phyloP scores from a whole-genome alignment of 108 stramenopile genomes.

The Fistulifera solaris region DNA sequence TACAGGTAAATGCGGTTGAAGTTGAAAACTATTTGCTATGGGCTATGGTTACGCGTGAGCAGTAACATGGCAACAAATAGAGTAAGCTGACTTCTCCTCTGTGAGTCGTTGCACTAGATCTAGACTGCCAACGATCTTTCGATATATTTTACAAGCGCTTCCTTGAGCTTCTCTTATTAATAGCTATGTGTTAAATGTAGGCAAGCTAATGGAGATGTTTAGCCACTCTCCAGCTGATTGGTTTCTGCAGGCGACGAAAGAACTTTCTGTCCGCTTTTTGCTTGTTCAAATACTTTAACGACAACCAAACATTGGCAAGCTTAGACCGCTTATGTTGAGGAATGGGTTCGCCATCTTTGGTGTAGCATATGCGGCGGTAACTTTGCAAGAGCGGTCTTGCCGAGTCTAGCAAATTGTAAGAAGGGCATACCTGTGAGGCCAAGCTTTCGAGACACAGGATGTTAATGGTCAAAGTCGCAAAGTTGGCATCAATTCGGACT shows the following conservation, averaged over 20 bases:
- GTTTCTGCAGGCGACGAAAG: neutral
- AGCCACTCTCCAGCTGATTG: no score
- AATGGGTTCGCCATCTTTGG: neutral
- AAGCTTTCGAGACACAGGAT: constrained; percentile 68
- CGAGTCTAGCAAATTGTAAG: constrained; percentile 76
- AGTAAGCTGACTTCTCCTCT: no score
- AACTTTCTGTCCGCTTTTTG: neutral
- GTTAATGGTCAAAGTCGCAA: constrained; percentile 81
- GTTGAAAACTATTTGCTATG: no score
- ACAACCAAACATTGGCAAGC: neutral
- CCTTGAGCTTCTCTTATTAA: no score
- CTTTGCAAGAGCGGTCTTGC: constrained; percentile 47
- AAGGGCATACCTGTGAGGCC: constrained; percentile 49
- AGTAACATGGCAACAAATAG: no score
- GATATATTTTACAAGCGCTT: no score
- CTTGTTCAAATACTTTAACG: constrained; percentile 4
- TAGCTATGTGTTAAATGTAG: no score
- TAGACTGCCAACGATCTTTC: no score
- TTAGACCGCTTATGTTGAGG: neutral
- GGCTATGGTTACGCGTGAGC: no score
- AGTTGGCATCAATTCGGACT: constrained; percentile 71
- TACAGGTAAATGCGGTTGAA: no score
- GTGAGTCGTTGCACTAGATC: no score
- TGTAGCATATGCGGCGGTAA: constrained; percentile 22
- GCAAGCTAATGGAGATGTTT: no score